phyloP scores from a whole-genome alignment of 2,329 filamentous ascomycete species.

The Aspergillus fumigatiaffinis region DNA sequence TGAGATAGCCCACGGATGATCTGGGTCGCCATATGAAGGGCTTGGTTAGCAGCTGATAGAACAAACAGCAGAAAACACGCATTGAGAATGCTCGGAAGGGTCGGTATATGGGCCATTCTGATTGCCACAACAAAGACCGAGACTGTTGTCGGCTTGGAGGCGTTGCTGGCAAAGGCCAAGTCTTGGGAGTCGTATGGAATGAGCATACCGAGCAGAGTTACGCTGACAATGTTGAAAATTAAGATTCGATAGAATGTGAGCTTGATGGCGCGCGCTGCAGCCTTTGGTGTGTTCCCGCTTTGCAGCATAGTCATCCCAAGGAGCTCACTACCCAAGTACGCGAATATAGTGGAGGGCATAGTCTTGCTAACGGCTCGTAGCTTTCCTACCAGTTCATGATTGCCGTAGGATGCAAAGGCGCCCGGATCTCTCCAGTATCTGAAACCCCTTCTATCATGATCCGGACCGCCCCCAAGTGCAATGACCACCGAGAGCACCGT shows the following conservation, averaged over 20 bases:
- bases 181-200: conserved; percentile 63
- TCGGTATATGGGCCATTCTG: conserved; percentile 57
- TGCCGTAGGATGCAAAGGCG: conserved; percentile 46
- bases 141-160: conserved; percentile 51
- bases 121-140: conserved; percentile 74
- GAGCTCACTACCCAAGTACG: conserved; percentile 71
- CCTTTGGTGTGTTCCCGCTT: conserved; percentile 70
- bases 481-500: conserved; percentile 62
- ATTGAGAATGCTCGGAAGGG: conserved; percentile 66
- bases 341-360: conserved; percentile 71
- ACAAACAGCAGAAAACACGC: conserved; percentile 70
- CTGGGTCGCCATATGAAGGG: conserved; percentile 69
- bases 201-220: conserved; percentile 71
- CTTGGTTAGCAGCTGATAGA: conserved; percentile 70
- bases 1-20: conserved; percentile 68
- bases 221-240: conserved; percentile 71
- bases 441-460: conserved; percentile 58
- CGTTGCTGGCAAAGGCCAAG: conserved; percentile 47
- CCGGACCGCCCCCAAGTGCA: conserved; percentile 61
- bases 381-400: conserved; percentile 41
- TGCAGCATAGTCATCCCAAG: conserved; percentile 73
- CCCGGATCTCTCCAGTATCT: conserved; percentile 61
- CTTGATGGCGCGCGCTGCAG: conserved; percentile 70
- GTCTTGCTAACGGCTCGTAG: conserved; percentile 64
- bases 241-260: conserved; percentile 77